Conservation (phyloP, 164 flowering plant genomes). For the Houttuynia cordata region DNA sequence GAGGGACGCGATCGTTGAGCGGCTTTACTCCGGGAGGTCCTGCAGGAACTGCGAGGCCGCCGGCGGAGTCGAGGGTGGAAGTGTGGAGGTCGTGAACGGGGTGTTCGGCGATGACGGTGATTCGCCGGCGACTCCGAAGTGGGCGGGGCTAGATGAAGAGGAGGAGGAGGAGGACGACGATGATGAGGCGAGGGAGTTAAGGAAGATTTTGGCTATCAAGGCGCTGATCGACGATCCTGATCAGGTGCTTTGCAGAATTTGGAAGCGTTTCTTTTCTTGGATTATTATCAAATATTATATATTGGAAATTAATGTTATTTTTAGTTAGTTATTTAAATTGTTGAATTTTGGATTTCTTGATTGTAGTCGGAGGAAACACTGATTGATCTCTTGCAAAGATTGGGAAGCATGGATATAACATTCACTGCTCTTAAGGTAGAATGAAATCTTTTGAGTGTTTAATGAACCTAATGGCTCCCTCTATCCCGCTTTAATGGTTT, state of each 20-base stretch:
- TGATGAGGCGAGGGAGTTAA: slow-evolving; percentile 44
- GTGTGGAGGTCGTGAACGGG: neutral
- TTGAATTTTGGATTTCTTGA: neutral
- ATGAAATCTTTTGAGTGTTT: neutral
- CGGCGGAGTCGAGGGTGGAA: neutral
- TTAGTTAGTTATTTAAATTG: neutral
- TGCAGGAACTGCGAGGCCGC: slow-evolving; percentile 34
- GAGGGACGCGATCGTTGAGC: slow-evolving; percentile 71
- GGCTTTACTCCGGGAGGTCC: slow-evolving; percentile 28
- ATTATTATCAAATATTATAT: too few relatives aligned
- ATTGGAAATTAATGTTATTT: too few relatives aligned
- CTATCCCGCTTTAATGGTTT: too few relatives aligned
- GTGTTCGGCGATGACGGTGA: neutral
- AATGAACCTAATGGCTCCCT: neutral
- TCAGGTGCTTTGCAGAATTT: slow-evolving; percentile 35
- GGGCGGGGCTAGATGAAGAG: slow-evolving; percentile 13
- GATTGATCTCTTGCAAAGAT: slow-evolving; percentile 54
- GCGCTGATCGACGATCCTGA: slow-evolving; percentile 69
- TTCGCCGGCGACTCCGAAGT: slow-evolving; percentile 28
- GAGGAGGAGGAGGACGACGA: slow-evolving; percentile 4
- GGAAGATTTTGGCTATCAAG: slow-evolving; percentile 50
- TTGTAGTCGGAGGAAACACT: slow-evolving; percentile 57
- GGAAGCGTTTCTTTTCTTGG: neutral
- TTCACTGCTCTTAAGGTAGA: slow-evolving; percentile 77
- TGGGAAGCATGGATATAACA: slow-evolving; percentile 92